Evolutionary conservation across 805 yeast genomes (phyloP), one percentile per base, ranked within the genome.

Genomic region (Yarrowia sp.): DNA sequence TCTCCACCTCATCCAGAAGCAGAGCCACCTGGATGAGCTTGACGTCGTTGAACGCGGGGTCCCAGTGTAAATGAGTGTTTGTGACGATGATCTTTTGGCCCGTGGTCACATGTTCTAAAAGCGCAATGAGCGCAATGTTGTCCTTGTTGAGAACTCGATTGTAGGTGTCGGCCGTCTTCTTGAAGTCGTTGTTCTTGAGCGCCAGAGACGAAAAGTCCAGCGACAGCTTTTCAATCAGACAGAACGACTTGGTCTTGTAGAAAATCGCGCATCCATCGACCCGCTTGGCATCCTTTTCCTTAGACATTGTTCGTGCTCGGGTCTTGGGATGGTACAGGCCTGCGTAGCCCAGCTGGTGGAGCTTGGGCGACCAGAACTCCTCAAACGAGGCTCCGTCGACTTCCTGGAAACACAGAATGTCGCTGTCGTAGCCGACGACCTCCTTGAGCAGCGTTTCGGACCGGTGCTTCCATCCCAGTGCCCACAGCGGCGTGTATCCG

Each of bases 181-280:
- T 92, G 76, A 92, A 91, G 74, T 89, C 92, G 64, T 91, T 94
- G 69, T 74, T 74, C 24, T 73, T 74, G 58, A 80, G 71, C 5
- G 83, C 82, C 47, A 76, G 70, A 24, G 79, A 72, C 73, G 93
- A 90, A 79, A 90, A 95, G 77, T 95, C 99, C 68, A 94, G 83
- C 44, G 86, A 81, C 70, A 87, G 88, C 74, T 88, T 87, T 72
- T 86, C 93, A 47, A 89, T 73, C 70, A 93, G 81, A 68, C 85
- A 84, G 78, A 94, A 92, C 75, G 89, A 87, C 58, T 82, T 78
- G 40, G 85, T 80, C 73, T 86, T 89, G 81, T 84, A 95, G 76
- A 94, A 94, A 0, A 93, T 87, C n/a, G 98, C 98, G 83, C 99
- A 95, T 13, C 99, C 99, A 77, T 95, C 99, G 56, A 95, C 99